Conservation (phyloP, 2,329 filamentous ascomycete species). For the Colletotrichum cordylinicola region DNA sequence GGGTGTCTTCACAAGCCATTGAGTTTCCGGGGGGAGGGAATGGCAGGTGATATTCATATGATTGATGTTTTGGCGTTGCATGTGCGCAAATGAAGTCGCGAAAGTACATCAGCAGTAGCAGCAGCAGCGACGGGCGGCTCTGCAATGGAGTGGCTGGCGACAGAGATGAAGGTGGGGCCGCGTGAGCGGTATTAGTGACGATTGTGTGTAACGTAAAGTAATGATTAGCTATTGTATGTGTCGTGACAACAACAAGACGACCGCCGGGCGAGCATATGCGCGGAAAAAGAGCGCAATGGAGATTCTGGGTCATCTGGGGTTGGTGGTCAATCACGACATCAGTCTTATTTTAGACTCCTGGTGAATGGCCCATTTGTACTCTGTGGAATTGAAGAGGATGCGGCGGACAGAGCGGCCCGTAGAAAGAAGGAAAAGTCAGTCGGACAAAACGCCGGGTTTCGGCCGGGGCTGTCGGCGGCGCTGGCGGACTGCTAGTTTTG, state of each 20-base stretch:
- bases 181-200: background rate
- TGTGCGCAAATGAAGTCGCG: background rate
- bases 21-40: background rate
- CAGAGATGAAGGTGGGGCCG: background rate
- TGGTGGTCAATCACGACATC: constrained; percentile 11
- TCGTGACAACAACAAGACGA: background rate
- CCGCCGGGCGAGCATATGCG: background rate
- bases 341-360: background rate
- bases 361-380: background rate
- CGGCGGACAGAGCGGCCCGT: background rate
- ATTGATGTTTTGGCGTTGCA: background rate
- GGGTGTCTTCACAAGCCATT: background rate
- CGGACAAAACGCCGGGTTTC: constrained; percentile 9
- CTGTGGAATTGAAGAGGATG: background rate
- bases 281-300: constrained; percentile 13
- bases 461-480: constrained; percentile 1
- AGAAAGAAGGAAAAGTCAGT: background rate
- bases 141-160: background rate
- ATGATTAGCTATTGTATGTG: background rate
- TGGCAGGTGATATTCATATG: background rate
- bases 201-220: constrained; percentile 5
- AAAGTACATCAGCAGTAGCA: background rate
- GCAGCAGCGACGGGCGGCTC: background rate
- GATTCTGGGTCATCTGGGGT: constrained; percentile 6
- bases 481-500: background rate